These are phyloP conservation scores for Solanum infundibuliforme DNA, from an alignment of 257 asterid genomes.

Conservation along the genomic window DNA sequence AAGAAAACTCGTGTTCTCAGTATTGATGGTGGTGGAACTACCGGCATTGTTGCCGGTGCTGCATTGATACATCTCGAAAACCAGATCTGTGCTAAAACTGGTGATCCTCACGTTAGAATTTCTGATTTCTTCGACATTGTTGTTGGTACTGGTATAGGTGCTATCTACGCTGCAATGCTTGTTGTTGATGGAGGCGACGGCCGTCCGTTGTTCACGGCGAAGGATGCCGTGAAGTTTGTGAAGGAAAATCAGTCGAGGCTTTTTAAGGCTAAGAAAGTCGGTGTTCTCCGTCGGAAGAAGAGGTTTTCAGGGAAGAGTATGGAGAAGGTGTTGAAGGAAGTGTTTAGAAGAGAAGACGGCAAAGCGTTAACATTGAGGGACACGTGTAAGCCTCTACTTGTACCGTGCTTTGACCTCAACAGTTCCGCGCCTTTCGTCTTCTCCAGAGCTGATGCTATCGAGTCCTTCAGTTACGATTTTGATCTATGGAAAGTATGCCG, in stretches of 20 bases:
- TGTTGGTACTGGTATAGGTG: conserved; percentile 87
- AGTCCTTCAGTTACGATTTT: conserved; percentile 78
- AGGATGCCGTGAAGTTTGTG: conserved; percentile 46
- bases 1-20: conserved; percentile 67
- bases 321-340: conserved; percentile 58
- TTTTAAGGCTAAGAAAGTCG: conserved; percentile 22
- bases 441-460: conserved; percentile 91
- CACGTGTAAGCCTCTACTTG: conserved; percentile 77
- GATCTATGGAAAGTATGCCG: conserved; percentile 91
- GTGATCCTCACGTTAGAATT: conserved; percentile 50
- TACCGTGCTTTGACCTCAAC: conserved; percentile 76
- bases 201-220: conserved; percentile 60
- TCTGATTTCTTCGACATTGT: conserved; percentile 76
- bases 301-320: conserved; percentile 51
- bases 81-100: conserved; percentile 68
- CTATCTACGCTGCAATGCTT: conserved; percentile 69
- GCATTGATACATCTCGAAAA: conserved; percentile 69
- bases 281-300: conserved; percentile 39
- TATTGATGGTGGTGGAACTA: conserved; percentile 79
- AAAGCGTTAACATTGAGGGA: conserved; percentile 51
- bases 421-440: conserved; percentile 88
- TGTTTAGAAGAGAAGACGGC: conserved; percentile 51
- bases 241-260: conserved; percentile 31
- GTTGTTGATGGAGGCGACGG: conserved; percentile 65
- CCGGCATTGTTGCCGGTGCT: conserved; percentile 47